These are phyloP conservation scores for Colletotrichum sp. DNA, from an alignment of 2,329 filamentous ascomycete genomes.

Conservation along the genomic window DNA sequence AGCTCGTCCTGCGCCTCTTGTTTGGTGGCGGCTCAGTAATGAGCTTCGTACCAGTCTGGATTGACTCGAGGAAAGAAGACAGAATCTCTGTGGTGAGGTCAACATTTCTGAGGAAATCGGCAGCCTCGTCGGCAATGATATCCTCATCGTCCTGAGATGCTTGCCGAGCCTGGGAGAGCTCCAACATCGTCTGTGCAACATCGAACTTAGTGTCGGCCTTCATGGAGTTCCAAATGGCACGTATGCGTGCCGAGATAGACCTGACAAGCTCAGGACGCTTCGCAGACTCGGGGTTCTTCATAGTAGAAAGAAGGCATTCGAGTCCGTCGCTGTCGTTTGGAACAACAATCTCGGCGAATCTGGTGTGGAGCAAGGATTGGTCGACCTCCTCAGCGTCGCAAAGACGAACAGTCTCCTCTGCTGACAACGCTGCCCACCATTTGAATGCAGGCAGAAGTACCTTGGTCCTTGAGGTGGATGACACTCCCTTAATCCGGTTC, in stretches of 20 bases:
- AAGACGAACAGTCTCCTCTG: slow-evolving; percentile 52
- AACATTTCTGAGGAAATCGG: slow-evolving; percentile 75
- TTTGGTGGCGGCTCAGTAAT: slow-evolving; percentile 74
- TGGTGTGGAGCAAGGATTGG: slow-evolving; percentile 43
- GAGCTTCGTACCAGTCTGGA: slow-evolving; percentile 76
- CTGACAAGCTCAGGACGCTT: slow-evolving; percentile 60
- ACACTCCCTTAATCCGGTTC: slow-evolving; percentile 74
- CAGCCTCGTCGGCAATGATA: slow-evolving; percentile 62
- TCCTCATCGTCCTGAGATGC: slow-evolving; percentile 33
- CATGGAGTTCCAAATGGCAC: slow-evolving; percentile 74
- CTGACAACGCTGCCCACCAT: slow-evolving; percentile 67
- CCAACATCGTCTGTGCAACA: slow-evolving; percentile 67
- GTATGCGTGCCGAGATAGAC: slow-evolving; percentile 72
- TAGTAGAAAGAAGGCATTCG: slow-evolving; percentile 53
- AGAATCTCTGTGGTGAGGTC: slow-evolving; percentile 77
- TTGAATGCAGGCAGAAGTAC: slow-evolving; percentile 77
- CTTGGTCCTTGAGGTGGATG: slow-evolving; percentile 71
- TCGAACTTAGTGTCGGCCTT: slow-evolving; percentile 66
- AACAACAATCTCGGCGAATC: slow-evolving; percentile 56
- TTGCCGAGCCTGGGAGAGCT: slow-evolving; percentile 62
- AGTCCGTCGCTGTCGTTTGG: slow-evolving; percentile 58
- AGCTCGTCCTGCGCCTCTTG: slow-evolving; percentile 81
- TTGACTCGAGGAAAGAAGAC: slow-evolving; percentile 71
- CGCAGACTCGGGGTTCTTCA: slow-evolving; percentile 43
- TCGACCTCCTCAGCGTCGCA: slow-evolving; percentile 45